Evolutionary conservation across 495 filamentous ascomycete species (phyloP), one percentile per base, ranked within the genome.

Genomic region (Aspergillus indologenus): DNA sequence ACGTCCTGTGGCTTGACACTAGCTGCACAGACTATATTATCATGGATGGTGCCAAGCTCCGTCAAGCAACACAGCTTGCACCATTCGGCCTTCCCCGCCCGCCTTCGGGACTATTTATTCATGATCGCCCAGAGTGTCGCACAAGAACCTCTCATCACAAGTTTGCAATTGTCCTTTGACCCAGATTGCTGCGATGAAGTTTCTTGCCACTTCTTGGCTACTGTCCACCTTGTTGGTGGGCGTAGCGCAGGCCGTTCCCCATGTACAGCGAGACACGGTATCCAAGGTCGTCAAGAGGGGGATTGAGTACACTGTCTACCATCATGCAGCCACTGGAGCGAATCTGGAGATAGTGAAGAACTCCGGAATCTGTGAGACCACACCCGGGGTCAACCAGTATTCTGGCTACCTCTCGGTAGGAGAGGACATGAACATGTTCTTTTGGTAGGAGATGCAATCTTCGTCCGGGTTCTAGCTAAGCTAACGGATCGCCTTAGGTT

Each of bases 331-430:
- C 7, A 84, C 80, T 15, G 76, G 76, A 21, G 71, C 75, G 4
- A 78, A 68, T 60, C 57, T 85, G 23, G 75, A 81, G 54, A 82
- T 79, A 47, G 81, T 85, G 49, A 79, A 74, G n/a, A 82, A 83
- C 57, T 81, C 79, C 1, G 78, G 78, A 6, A 81, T 83, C 53
- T 83, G 80, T 57, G 79, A 83, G 63, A 83, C 78, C 2, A 83
- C 80, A 2, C 73, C 74, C 0, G 77, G 79, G 3, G 80, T 83
- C 1, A 83, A 81, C 44, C 79, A 82, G 61, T 82, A 83, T 64
- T 81, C 78, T 5, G 82, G 82, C 5, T 85, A 85, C 61, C 58
- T 85, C 5, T 76, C 76, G 0, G 79, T 83, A 42, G 79, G 76
- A 9, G 66, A 72, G 21, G 78, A 80, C 52, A 76, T 80, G 75